These are phyloP conservation scores for Lachnellula willkommii DNA, from an alignment of 2,329 filamentous ascomycete genomes.

Conservation along the genomic window DNA sequence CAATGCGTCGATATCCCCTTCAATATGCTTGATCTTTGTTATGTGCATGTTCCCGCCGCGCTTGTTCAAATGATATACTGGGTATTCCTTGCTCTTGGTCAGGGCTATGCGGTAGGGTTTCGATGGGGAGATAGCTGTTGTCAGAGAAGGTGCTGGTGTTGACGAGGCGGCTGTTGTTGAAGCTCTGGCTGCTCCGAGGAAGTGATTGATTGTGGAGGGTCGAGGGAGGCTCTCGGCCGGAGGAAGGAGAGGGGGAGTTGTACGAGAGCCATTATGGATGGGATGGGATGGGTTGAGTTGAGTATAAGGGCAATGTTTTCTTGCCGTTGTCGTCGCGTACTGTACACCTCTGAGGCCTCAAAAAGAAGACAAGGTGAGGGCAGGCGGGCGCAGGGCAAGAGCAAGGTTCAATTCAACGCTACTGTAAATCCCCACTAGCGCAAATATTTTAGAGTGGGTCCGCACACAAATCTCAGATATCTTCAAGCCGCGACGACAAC, in stretches of 20 bases:
- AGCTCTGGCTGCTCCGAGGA: constrained; percentile 18
- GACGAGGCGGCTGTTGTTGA: constrained; percentile 13
- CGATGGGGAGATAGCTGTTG: constrained; percentile 11
- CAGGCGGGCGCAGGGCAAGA: too few species aligned
- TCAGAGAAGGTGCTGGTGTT: constrained; percentile 7
- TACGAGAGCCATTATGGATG: constrained; percentile 8
- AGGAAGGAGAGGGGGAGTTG: constrained; percentile 28
- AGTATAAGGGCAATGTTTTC: background rate
- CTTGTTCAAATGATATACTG: constrained; percentile 71
- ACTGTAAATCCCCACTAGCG: constrained; percentile 7
- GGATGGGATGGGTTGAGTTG: constrained; percentile 3
- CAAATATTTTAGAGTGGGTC: constrained; percentile 2
- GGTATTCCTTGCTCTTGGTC: constrained; percentile 63
- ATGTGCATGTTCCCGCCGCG: constrained; percentile 69
- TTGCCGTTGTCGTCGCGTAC: background rate
- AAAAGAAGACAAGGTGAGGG: constrained; percentile 6
- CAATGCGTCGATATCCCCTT: constrained; percentile 64
- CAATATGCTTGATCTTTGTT: constrained; percentile 72
- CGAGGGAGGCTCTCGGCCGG: constrained; percentile 29
- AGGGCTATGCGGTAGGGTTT: constrained; percentile 55
- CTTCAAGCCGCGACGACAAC: background rate
- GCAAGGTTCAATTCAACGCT: background rate
- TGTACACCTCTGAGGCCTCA: background rate
- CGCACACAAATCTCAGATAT: constrained; percentile 22
- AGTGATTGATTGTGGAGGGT: constrained; percentile 25